phyloP scores from a whole-genome alignment of 805 yeast genomes.

The Kuraishia ogatae region DNA sequence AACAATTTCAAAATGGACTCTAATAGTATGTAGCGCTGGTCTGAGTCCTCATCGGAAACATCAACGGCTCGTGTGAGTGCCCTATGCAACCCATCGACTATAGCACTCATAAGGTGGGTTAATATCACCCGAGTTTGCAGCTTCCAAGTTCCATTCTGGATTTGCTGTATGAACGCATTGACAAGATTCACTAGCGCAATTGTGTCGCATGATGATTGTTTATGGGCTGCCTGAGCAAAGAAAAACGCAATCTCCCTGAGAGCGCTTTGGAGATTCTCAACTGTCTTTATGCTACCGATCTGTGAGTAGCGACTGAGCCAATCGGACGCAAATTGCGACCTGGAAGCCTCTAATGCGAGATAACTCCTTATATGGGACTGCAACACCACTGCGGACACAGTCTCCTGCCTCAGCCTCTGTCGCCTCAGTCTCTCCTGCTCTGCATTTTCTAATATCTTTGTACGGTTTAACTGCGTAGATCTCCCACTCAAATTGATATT shows the following conservation, averaged over 20 bases:
- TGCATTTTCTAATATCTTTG: conserved; percentile 51
- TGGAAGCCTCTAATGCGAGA: conserved; percentile 21
- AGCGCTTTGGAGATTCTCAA: not conserved
- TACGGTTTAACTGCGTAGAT: conserved; percentile 21
- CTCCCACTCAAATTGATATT: conserved; percentile 43
- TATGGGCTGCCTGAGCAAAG: not conserved
- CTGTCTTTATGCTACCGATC: not conserved
- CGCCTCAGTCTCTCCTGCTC: conserved; percentile 58
- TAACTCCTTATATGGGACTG: conserved; percentile 40
- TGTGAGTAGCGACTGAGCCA: not conserved
- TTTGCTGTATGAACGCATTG: not conserved
- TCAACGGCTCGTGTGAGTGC: not conserved
- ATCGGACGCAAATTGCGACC: conserved; percentile 10
- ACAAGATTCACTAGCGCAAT: not conserved
- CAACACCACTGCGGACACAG: conserved; percentile 38
- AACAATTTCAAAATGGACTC: not conserved
- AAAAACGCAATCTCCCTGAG: not conserved
- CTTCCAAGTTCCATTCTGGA: not conserved
- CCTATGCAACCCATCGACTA: not conserved
- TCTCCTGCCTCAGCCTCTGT: conserved; percentile 42
- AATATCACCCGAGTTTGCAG: not conserved
- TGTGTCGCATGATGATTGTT: not conserved
- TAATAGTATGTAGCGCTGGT: not conserved
- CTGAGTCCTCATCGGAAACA: not conserved
- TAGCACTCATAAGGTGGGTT: not conserved